These are phyloP conservation scores for Tylopilus sp. DNA, from an alignment of 1,284 basidiomycete species.

Conservation along the genomic window DNA sequence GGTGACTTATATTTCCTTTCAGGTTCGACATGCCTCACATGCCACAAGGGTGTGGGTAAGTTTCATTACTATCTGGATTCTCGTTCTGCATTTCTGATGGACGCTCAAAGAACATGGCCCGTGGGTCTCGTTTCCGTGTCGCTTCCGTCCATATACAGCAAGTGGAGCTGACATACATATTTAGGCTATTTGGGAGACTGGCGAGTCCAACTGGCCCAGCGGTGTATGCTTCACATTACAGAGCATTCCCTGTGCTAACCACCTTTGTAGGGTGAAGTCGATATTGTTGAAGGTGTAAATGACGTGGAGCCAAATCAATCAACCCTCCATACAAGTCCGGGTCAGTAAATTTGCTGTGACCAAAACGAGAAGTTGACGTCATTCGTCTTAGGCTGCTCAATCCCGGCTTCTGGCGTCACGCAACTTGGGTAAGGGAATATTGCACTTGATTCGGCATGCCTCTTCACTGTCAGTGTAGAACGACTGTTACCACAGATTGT, in stretches of 20 bases:
- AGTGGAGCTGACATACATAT: conserved; percentile 8
- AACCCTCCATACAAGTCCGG: conserved; percentile 59
- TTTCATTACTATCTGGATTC: conserved; percentile 8
- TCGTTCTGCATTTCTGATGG: not conserved
- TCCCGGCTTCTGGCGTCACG: conserved; percentile 22
- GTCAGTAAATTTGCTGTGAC: conserved; percentile 6
- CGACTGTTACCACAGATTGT: conserved; percentile 32
- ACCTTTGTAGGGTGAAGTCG: conserved; percentile 50
- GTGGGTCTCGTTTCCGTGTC: conserved; percentile 15
- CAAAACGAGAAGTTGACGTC: not conserved
- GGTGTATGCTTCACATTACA: conserved; percentile 31
- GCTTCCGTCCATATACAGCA: not conserved
- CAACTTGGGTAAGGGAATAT: conserved; percentile 22
- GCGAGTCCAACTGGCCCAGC: conserved; percentile 40
- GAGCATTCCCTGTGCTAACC: not conserved
- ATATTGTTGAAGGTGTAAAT: conserved; percentile 71
- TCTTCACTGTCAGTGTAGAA: conserved; percentile 8
- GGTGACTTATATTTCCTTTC: conserved; percentile 4
- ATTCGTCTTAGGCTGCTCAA: conserved; percentile 20
- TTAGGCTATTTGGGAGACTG: conserved; percentile 52
- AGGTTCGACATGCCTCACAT: conserved; percentile 41
- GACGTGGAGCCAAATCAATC: conserved; percentile 52
- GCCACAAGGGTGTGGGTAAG: conserved; percentile 63
- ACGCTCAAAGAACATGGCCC: conserved; percentile 46
- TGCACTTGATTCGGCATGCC: conserved; percentile 3